A percentile compares a stretch with the other conserved stretches of the same genome.
phyloP scores from a whole-genome alignment of 768 basidiomycete genomes.

The Ephemerocybe angulata region DNA sequence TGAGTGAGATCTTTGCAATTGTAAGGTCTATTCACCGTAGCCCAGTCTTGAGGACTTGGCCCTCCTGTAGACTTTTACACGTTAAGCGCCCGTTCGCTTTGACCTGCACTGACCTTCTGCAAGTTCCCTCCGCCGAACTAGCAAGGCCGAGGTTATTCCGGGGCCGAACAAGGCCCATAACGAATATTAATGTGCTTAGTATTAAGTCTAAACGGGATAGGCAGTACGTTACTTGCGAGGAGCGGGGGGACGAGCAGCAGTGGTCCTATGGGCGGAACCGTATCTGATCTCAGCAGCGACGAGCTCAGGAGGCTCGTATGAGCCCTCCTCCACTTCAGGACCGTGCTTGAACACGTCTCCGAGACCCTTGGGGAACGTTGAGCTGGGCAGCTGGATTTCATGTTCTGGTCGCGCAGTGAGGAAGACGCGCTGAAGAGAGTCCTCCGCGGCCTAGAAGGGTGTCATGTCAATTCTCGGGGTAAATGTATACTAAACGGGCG shows the following conservation, averaged over 20 bases:
- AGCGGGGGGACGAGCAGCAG: conserved; percentile 11
- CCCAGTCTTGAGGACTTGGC: too few relatives aligned
- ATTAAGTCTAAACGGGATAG: background rate
- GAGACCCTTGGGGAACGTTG: conserved; percentile 59
- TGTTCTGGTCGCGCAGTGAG: conserved; percentile 74
- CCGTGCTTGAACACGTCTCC: conserved; percentile 52
- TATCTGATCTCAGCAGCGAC: conserved; percentile 65
- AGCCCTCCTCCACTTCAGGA: conserved; percentile 24
- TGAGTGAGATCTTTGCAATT: too few relatives aligned
- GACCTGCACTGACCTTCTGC: too few relatives aligned
- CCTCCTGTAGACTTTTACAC: too few relatives aligned
- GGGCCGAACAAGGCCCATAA: too few relatives aligned
- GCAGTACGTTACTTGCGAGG: background rate
- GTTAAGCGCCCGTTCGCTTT: too few relatives aligned
- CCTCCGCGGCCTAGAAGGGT: conserved; percentile 69
- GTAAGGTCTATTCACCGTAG: too few relatives aligned
- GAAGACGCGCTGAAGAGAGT: conserved; percentile 78
- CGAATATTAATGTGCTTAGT: background rate
- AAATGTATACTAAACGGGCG: background rate
- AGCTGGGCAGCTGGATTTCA: conserved; percentile 64
- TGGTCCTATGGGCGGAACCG: conserved; percentile 63
- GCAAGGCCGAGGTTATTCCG: too few relatives aligned
- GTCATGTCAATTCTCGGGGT: conserved; percentile 6
- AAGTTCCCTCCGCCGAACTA: too few relatives aligned
- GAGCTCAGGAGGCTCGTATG: conserved; percentile 53